Percentiles rank a stretch among this genome's conserved stretches.
Evolutionary conservation across 352 stramenopile species (phyloP).

Genomic region (Globisporangium camurandrum): DNA sequence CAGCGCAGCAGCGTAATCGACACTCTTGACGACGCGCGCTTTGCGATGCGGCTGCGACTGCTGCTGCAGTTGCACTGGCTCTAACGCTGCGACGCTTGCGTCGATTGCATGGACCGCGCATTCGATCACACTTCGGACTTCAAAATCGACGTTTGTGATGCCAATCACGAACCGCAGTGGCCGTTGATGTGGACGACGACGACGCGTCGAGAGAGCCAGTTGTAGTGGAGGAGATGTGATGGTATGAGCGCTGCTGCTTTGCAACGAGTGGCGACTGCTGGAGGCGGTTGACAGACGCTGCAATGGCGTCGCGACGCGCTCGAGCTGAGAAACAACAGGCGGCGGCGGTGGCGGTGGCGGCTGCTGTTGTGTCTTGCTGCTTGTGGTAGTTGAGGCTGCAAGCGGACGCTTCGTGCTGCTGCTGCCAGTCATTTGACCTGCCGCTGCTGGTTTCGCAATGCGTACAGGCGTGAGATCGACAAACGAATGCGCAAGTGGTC

Average conservation of each 20-base stretch:
- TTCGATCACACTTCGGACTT: slow-evolving; percentile 50
- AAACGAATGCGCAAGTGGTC: neutral
- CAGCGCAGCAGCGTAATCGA: slow-evolving; percentile 60
- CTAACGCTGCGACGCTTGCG: slow-evolving; percentile 42
- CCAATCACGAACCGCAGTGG: slow-evolving; percentile 55
- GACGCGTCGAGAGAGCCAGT: no score
- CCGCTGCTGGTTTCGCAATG: no score
- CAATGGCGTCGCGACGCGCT: slow-evolving; percentile 9
- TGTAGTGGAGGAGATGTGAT: no score
- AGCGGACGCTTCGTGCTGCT: slow-evolving; percentile 4
- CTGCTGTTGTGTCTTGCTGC: neutral
- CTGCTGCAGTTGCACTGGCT: no score
- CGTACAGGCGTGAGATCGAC: slow-evolving; percentile 14
- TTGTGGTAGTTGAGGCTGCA: neutral
- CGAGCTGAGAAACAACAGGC: slow-evolving; percentile 11
- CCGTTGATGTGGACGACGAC: no score
- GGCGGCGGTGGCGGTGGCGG: neutral
- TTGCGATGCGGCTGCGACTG: slow-evolving; percentile 42
- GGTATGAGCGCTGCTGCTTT: no score
- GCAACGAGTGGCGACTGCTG: slow-evolving; percentile 7
- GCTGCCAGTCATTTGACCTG: slow-evolving; percentile 9
- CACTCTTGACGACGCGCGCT: slow-evolving; percentile 68
- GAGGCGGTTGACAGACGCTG: slow-evolving; percentile 4
- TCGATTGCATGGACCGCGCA: slow-evolving; percentile 78
- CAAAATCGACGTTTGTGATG: slow-evolving; percentile 63